Conservation (phyloP, 1,284 basidiomycete genomes). For the Sporisorium sorghi region DNA sequence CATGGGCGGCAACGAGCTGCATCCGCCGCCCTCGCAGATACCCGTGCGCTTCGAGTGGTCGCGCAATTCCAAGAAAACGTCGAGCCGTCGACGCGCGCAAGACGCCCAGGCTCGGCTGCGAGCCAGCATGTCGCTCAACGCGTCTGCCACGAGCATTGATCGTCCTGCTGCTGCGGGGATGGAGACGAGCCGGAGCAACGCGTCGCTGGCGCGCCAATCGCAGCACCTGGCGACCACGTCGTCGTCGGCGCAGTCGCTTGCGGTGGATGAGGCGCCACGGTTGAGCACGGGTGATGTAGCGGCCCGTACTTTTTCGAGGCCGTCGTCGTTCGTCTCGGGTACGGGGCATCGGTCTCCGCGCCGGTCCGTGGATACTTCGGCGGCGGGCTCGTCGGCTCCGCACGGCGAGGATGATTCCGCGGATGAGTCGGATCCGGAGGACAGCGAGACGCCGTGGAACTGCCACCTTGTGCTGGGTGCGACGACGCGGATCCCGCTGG, state of each 20-base stretch:
- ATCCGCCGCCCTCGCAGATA: constrained; percentile 53
- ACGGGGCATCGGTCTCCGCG: constrained; percentile 28
- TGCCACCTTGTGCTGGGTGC: constrained; percentile 73
- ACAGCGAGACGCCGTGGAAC: constrained; percentile 93
- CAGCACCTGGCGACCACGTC: constrained; percentile 16
- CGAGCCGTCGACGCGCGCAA: constrained; percentile 14
- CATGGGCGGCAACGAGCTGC: constrained; percentile 47
- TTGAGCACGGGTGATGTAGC: constrained; percentile 29
- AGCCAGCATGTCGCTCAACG: constrained; percentile 39
- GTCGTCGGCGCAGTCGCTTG: constrained; percentile 26
- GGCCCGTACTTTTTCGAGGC: constrained; percentile 24
- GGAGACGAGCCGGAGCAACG: constrained; percentile 28
- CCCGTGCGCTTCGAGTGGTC: constrained; percentile 66
- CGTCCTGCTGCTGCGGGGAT: constrained; percentile 6
- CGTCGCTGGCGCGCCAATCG: constrained; percentile 14
- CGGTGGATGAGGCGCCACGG: constrained; percentile 15
- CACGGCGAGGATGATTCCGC: constrained; percentile 45
- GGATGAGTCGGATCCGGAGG: constrained; percentile 81
- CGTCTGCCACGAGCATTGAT: constrained; percentile 36
- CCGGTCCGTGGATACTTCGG: constrained; percentile 41
- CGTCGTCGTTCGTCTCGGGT: constrained; percentile 37
- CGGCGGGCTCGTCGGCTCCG: constrained; percentile 31
- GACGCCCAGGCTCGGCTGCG: constrained; percentile 35
- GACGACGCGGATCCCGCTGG: constrained; percentile 70
- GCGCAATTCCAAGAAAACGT: constrained; percentile 34